phyloP scores from a whole-genome alignment of 257 asterid genomes.

The Capsicum baccatum region DNA sequence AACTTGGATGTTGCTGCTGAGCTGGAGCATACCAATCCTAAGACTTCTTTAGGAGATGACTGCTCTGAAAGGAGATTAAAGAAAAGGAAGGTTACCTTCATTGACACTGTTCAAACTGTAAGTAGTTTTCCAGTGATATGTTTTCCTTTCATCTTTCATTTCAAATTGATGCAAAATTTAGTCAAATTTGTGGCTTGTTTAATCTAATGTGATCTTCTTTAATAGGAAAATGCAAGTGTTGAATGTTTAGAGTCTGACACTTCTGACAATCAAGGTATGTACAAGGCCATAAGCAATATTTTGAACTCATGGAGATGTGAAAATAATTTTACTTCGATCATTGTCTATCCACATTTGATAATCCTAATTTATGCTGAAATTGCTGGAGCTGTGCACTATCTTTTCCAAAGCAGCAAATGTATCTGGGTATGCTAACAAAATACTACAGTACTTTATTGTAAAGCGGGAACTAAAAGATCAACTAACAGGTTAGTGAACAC shows the following conservation, averaged over 20 bases:
- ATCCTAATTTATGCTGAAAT: background rate
- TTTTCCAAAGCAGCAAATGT: background rate
- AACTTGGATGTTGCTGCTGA: slow-evolving; percentile 40
- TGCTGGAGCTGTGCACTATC: slow-evolving; percentile 10
- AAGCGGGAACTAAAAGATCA: slow-evolving; percentile 12
- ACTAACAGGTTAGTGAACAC: background rate
- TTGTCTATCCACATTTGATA: slow-evolving; percentile 6
- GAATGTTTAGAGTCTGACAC: slow-evolving; percentile 44
- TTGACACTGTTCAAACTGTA: slow-evolving; percentile 49
- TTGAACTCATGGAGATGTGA: background rate
- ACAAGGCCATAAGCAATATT: slow-evolving; percentile 11
- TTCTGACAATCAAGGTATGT: slow-evolving; percentile 33
- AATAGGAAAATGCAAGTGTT: slow-evolving; percentile 48
- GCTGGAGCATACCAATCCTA: slow-evolving; percentile 36
- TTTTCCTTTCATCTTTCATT: slow-evolving; percentile 20
- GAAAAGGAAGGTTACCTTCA: slow-evolving; percentile 59
- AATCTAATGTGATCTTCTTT: slow-evolving; percentile 16
- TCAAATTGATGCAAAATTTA: background rate
- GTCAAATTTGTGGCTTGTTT: background rate
- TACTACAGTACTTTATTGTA: background rate
- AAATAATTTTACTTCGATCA: background rate
- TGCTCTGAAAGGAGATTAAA: slow-evolving; percentile 42
- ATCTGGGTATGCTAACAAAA: slow-evolving; percentile 1
- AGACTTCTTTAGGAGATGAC: slow-evolving; percentile 37
- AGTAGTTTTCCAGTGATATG: slow-evolving; percentile 33